These are phyloP conservation scores for Mycena vulgaris DNA, from an alignment of 768 basidiomycete species.

Conservation along the genomic window DNA sequence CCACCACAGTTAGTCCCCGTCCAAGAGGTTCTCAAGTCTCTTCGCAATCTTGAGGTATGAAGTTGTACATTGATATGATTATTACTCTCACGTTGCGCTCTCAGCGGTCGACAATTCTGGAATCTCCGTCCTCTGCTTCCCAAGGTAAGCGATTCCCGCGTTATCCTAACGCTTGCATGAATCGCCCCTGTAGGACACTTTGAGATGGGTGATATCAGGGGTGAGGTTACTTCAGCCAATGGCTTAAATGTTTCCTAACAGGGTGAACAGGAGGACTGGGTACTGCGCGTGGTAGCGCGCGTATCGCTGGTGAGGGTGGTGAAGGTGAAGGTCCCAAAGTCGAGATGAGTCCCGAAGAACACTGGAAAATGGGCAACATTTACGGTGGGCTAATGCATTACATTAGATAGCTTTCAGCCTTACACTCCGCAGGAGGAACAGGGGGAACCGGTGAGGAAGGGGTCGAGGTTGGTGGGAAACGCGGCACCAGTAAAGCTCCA, in stretches of 20 bases:
- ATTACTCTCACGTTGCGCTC: background rate
- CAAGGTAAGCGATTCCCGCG: background rate
- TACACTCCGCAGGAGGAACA: background rate
- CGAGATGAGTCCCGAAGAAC: too few relatives aligned
- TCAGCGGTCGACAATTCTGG: background rate
- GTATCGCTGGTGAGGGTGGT: too few relatives aligned
- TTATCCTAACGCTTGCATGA: background rate
- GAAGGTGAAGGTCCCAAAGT: too few relatives aligned
- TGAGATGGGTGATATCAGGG: background rate
- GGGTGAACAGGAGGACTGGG: background rate
- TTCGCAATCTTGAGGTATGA: background rate
- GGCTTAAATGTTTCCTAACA: background rate
- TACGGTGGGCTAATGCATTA: too few relatives aligned
- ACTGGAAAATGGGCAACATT: too few relatives aligned
- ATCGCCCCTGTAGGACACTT: background rate
- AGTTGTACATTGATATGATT: background rate
- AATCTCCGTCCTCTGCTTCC: background rate
- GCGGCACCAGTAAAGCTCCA: conserved; percentile 41
- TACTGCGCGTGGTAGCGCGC: too few relatives aligned
- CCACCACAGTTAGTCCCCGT: background rate
- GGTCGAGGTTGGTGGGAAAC: background rate
- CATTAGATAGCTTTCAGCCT: background rate
- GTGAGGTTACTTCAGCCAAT: background rate
- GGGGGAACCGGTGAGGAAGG: background rate
- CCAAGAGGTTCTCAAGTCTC: background rate